Evolutionary conservation across 2,329 filamentous ascomycete species (phyloP), one percentile per base, ranked within the genome.

Genomic region (Periglandula ipomoeae): DNA sequence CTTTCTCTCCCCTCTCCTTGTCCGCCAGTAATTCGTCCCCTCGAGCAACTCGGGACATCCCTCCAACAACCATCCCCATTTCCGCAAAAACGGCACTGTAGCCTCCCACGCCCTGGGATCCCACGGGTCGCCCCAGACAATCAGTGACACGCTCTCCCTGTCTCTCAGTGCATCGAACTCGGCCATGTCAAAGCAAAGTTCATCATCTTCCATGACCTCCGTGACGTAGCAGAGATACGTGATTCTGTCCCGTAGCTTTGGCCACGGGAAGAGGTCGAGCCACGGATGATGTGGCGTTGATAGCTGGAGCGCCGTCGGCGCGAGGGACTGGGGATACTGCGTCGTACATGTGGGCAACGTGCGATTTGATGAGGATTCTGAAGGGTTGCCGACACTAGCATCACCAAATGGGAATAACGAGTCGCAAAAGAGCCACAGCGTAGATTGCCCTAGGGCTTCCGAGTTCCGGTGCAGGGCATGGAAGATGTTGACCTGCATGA

Each of bases 11-110:
- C n/a, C n/a, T n/a, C n/a, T n/a, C n/a, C n/a, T n/a, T n/a, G n/a
- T n/a, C n/a, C 70, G 56, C 69, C 70, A 73, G 19, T 55, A 49
- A 55, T 73, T 71, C 5, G 69, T 72, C 17, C 61, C 61, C 20
- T 55, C 55, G 27, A 70, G 49, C 43, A 70, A 62, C 35, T 58
- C 53, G 15, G 46, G 53, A 50, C 70, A 74, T 8, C 65, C 68
- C 23, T 56, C 50, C 5, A 73, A 51, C 22, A 73, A 55, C 47
- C 61, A 69, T 4, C 58, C 59, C 64, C 66, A 74, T 44, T 60
- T 62, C 24, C 53, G 52, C 45, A 64, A 54, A 53, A 73, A 73
- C 2, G 59, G 57, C 45, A 66, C 61, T 0, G 63, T 70, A 4
- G 71, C 53, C 54, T 73, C 70, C 70, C 70, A 73, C 37, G 64